Conservation (phyloP, 257 asterid species). For the Linaria vulgaris region DNA sequence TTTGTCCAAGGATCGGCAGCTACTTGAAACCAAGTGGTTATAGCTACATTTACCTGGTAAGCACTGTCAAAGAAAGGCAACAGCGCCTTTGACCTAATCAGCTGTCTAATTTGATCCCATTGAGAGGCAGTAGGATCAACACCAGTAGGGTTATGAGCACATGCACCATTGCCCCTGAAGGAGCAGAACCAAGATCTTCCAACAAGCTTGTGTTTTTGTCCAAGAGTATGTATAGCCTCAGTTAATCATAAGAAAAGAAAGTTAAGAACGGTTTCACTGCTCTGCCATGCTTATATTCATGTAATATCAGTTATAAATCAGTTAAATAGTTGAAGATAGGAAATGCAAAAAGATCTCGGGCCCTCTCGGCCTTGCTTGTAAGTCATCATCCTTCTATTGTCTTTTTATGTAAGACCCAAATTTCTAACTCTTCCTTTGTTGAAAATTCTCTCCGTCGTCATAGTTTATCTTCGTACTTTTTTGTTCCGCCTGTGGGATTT, state of each 20-base stretch:
- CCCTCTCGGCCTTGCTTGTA: too few relatives aligned
- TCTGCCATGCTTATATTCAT: background rate
- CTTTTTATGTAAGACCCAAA: too few relatives aligned
- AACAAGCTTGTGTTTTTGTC: too few relatives aligned
- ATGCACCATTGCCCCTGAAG: slow-evolving; percentile 88
- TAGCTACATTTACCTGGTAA: slow-evolving; percentile 22
- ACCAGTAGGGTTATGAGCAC: slow-evolving; percentile 99
- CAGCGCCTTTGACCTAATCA: slow-evolving; percentile 77
- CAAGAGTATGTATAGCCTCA: too few relatives aligned
- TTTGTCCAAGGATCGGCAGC: slow-evolving; percentile 13
- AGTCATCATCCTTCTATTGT: too few relatives aligned
- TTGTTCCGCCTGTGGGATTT: too few relatives aligned
- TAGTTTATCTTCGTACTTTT: too few relatives aligned
- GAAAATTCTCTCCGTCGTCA: too few relatives aligned
- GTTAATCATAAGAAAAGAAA: slow-evolving; percentile 1
- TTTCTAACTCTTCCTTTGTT: too few relatives aligned
- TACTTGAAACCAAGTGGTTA: slow-evolving; percentile 4
- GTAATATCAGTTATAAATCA: slow-evolving; percentile 1
- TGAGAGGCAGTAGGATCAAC: slow-evolving; percentile 94
- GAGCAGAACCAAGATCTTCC: slow-evolving; percentile 94
- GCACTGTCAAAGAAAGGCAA: slow-evolving; percentile 98
- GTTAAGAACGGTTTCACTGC: slow-evolving; percentile 1
- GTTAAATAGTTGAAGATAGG: too few relatives aligned
- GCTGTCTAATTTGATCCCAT: slow-evolving; percentile 88
- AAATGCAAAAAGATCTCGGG: too few relatives aligned